Evolutionary conservation across 495 filamentous ascomycete species (phyloP), one percentile per base, ranked within the genome.

Genomic region (Neurospora sp.): DNA sequence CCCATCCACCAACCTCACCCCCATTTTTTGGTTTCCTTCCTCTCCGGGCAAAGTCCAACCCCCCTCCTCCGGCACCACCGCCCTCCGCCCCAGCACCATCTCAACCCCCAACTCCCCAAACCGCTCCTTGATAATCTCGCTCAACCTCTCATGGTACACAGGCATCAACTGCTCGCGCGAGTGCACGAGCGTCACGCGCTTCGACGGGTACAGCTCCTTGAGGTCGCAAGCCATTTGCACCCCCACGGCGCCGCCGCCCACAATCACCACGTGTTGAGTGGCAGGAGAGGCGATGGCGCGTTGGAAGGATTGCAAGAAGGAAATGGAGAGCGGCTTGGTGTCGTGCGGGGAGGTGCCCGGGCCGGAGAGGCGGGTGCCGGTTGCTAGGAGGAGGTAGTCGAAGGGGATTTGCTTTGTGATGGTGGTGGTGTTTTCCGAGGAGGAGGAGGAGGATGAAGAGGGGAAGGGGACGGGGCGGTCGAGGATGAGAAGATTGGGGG

Each of bases 181-280:
- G 75, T 91, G 88, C 4, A 91, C 80, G 1, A 91, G 80, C 0
- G 83, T 84, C 39, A 90, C 81, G 14, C 83, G 76, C 75, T 90
- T 90, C 0, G 85, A 80, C 0, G 85, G 87, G 71, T 88, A 88
- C 18, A 82, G 78, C 69, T 86, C 86, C 75, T 89, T 89, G 37
- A 89, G 76, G 74, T 91, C 89, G 16, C 84, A 84, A 1, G 88
- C 87, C 80, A 89, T 84, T 75, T 91, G 85, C 12, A 90, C 84
- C 0, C 88, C 88, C 0, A 89, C 88, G 4, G 89, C 87, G 9
- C 89, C 89, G 9, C 88, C 89, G 9, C 89, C 89, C 4, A 89
- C 81, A 40, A 91, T 82, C 4, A 84, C 75, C 75, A 90, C 83
- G 20, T 59, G 48, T 1, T 31, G 14, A 0, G 82, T 84, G 10